Conservation (phyloP, 1,139 yeast genomes). For the Hansenula sp. region DNA sequence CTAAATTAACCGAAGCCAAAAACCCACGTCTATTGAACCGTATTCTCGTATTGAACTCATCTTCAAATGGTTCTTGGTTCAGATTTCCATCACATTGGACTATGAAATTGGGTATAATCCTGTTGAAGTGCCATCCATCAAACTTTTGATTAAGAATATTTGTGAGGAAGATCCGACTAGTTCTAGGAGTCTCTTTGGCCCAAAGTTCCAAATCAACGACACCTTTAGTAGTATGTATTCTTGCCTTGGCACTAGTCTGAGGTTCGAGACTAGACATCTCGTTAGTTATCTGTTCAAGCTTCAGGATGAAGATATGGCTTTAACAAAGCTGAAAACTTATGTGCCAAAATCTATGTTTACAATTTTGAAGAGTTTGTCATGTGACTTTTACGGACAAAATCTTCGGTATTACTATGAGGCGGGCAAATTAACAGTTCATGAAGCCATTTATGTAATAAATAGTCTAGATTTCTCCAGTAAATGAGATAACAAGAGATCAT, state of each 20-base stretch:
- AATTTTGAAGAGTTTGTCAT: too few species aligned
- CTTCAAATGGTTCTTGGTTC: conserved; percentile 28
- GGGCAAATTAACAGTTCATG: too few species aligned
- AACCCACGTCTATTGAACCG: conserved; percentile 52
- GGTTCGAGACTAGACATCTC: conserved; percentile 40
- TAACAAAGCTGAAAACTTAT: too few species aligned
- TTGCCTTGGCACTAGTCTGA: conserved; percentile 56
- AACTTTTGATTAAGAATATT: conserved; percentile 43
- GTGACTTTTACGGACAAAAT: too few species aligned
- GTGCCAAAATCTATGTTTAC: too few species aligned
- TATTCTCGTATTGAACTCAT: conserved; percentile 56
- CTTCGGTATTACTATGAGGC: too few species aligned
- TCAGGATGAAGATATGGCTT: too few species aligned
- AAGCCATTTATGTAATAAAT: too few species aligned
- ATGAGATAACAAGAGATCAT: background rate
- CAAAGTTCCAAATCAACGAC: conserved; percentile 57
- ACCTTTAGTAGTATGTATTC: conserved; percentile 58
- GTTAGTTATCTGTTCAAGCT: too few species aligned
- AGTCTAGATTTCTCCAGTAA: too few species aligned
- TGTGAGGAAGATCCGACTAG: conserved; percentile 45
- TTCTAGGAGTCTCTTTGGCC: conserved; percentile 66
- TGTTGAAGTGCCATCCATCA: conserved; percentile 37
- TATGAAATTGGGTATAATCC: conserved; percentile 35
- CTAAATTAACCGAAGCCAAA: conserved; percentile 44
- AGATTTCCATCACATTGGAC: conserved; percentile 35